phyloP scores from a whole-genome alignment of 73 alveolate genomes.

The Paramecium caudatum region DNA sequence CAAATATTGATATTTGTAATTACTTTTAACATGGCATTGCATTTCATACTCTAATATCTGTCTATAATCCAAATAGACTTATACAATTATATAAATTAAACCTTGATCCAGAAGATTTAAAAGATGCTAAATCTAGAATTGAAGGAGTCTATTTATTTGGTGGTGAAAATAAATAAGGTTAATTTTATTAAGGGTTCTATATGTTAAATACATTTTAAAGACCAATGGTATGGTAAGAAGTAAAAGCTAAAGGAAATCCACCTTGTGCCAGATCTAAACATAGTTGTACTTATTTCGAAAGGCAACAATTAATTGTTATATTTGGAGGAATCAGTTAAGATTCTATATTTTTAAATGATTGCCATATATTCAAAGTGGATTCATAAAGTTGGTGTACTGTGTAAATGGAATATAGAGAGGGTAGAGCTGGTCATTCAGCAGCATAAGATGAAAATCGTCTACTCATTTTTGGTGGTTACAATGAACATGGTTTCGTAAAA shows the following conservation, averaged over 20 bases:
- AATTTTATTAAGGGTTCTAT: slow-evolving; percentile 15
- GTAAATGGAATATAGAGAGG: slow-evolving; percentile 53
- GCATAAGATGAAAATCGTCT: slow-evolving; percentile 28
- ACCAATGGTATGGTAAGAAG: slow-evolving; percentile 53
- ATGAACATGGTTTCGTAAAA: slow-evolving; percentile 37
- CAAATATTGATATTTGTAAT: slow-evolving; percentile 40
- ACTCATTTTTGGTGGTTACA: slow-evolving; percentile 50
- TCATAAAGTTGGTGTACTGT: slow-evolving; percentile 30
- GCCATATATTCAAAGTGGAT: slow-evolving; percentile 59
- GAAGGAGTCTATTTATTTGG: slow-evolving; percentile 68
- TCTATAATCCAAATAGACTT: slow-evolving; percentile 12
- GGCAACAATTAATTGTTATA: background rate
- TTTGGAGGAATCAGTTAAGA: slow-evolving; percentile 54
- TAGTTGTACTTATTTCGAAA: slow-evolving; percentile 31
- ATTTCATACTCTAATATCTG: slow-evolving; percentile 56
- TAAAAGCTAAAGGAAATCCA: slow-evolving; percentile 13
- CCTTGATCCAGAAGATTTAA: slow-evolving; percentile 50
- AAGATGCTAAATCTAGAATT: background rate
- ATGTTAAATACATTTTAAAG: slow-evolving; percentile 26
- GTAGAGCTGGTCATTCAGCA: slow-evolving; percentile 66
- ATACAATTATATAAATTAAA: slow-evolving; percentile 34
- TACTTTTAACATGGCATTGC: slow-evolving; percentile 54
- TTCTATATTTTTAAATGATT: slow-evolving; percentile 60
- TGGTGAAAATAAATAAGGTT: slow-evolving; percentile 51
- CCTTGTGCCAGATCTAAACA: slow-evolving; percentile 67